Evolutionary conservation across 768 basidiomycete genomes (phyloP).

Genomic region (Auricularia auricula-judae): DNA sequence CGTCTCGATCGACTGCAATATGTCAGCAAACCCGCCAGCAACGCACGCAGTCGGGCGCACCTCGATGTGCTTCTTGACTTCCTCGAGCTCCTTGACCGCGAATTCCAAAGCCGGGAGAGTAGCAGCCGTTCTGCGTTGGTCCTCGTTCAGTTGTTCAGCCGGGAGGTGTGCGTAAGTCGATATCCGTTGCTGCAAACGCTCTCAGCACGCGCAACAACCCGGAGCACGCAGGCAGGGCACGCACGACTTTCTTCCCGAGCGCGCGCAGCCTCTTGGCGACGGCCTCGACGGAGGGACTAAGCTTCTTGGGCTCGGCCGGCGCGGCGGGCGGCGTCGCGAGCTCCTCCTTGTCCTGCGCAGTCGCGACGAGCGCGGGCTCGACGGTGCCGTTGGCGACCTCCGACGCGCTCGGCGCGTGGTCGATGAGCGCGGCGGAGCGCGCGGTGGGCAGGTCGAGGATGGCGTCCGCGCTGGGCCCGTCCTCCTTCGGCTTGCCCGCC

Average conservation of each 20-base stretch:
- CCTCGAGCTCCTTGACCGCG: constrained; percentile 68
- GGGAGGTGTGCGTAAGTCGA: constrained; percentile 57
- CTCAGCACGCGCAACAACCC: background rate
- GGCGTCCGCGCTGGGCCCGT: constrained; percentile 32
- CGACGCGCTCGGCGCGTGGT: constrained; percentile 36
- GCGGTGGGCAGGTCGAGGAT: constrained; percentile 33
- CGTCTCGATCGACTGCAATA: constrained; percentile 39
- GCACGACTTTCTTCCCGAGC: background rate
- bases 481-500: constrained; percentile 34
- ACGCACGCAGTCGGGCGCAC: constrained; percentile 27
- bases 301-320: constrained; percentile 24
- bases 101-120: constrained; percentile 69
- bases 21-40: background rate
- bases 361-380: constrained; percentile 35
- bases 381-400: constrained; percentile 38
- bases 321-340: constrained; percentile 12
- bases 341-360: constrained; percentile 13
- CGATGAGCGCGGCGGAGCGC: constrained; percentile 37
- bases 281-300: constrained; percentile 57
- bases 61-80: constrained; percentile 77
- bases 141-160: constrained; percentile 70
- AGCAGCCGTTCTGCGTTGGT: constrained; percentile 67
- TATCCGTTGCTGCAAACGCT: constrained; percentile 49
- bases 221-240: background rate
- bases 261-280: background rate